Evolutionary conservation across 306 rosid species (phyloP).

Genomic region (Nissolia schottii): DNA sequence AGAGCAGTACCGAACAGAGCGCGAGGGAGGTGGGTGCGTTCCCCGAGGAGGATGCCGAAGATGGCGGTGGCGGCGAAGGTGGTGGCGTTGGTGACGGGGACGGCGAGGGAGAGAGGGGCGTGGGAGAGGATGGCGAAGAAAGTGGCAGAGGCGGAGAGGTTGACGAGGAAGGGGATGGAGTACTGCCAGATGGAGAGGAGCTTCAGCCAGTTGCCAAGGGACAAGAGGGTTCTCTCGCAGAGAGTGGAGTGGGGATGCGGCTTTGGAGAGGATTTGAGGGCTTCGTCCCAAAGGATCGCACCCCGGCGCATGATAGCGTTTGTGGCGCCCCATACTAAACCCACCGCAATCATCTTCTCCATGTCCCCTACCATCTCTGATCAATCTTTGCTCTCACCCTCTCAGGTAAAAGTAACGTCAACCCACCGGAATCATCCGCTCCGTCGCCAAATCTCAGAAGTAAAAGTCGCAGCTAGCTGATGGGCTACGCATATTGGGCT

Average conservation of each 20-base stretch:
- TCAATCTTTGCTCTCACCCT: background rate
- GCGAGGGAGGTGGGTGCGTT: slow-evolving; percentile 48
- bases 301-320: slow-evolving; percentile 92
- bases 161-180: slow-evolving; percentile 62
- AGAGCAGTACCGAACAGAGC: slow-evolving; percentile 69
- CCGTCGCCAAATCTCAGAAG: too few relatives aligned
- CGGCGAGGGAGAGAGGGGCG: slow-evolving; percentile 80
- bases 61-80: slow-evolving; percentile 86
- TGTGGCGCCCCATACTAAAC: slow-evolving; percentile 88
- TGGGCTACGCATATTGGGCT: too few relatives aligned
- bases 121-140: slow-evolving; percentile 77
- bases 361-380: slow-evolving; percentile 39
- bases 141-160: slow-evolving; percentile 85
- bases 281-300: slow-evolving; percentile 74
- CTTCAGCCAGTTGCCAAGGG: slow-evolving; percentile 60
- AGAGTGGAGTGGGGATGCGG: slow-evolving; percentile 5
- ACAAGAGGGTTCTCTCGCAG: slow-evolving; percentile 23
- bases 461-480: background rate
- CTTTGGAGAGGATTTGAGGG: slow-evolving; percentile 47
- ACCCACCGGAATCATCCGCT: too few relatives aligned
- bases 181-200: slow-evolving; percentile 87
- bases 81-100: slow-evolving; percentile 94
- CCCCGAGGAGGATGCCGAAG: slow-evolving; percentile 66
- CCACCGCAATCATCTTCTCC: slow-evolving; percentile 87
- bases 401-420: too few relatives aligned